Evolutionary conservation across 2,329 filamentous ascomycete genomes (phyloP), one percentile per base, ranked within the genome.

Genomic region (Ceratocystis cubensis): DNA sequence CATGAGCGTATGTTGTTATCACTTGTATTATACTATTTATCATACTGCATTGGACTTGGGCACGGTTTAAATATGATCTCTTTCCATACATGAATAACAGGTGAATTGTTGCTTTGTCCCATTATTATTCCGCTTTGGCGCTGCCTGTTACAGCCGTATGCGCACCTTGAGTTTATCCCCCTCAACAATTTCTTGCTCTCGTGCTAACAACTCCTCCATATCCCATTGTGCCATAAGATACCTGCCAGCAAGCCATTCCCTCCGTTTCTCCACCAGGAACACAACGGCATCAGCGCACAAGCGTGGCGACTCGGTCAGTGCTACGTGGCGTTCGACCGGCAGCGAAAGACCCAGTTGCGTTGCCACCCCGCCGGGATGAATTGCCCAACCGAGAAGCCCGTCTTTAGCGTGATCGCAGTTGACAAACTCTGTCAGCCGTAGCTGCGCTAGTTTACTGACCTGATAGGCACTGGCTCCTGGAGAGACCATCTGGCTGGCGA

Each of bases 341-440:
- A 65, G 37, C 15, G 20, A 33, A 17, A 41, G 53, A 3, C 65
- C 66, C 28, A 72, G 66, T 8, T 78, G 74, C 2, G 78, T 80
- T n/a, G 70, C 65, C 5, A 77, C 71, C 1, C 72, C 73, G 1
- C 73, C 77, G 1, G 77, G 76, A 70, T 80, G 76, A 0, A 80
- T 64, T 1, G 73, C 71, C 61, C 76, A 77, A 4, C 75, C 73
- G 17, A 78, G 57, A 2, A 80, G 63, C 2, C 78, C 78, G 69
- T 80, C 30, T 46, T 57, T 75, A 70, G 70, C 73, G 70, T 82
- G 79, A 59, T 83, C 82, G 0, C 72, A 72, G 48, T 75, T 73
- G 7, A 81, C 69, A 69, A 77, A 79, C 70, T 84, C 81, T 0
- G 77, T 79, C 57, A 84, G 75, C 10, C 80, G 74, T 17, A 78